Evolutionary conservation across 2,329 filamentous ascomycete species (phyloP), one percentile per base, ranked within the genome.

Genomic region (Periconia sp.): DNA sequence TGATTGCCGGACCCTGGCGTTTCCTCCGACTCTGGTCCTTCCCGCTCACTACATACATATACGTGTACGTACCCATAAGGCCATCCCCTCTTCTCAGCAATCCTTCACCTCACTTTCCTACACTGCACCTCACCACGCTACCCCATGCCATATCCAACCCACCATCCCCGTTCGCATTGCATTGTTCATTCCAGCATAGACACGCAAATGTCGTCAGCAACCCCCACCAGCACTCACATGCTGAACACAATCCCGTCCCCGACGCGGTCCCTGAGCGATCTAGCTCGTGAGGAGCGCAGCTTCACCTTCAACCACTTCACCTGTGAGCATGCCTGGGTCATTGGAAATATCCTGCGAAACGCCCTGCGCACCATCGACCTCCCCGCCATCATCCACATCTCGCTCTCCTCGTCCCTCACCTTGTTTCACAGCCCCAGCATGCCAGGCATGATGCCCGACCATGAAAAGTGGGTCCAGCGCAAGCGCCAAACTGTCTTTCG

Each of bases 401-500:
- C 81, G 31, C 79, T 86, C n/a, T 79, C 84, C 46, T 81, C 83
- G n/a, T 37, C 46, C 11, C 37, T 41, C 30, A 77, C 85, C 1
- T 74, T 93, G 18, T 93, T 91, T 78, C 89, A 92, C 69, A 78
- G 80, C 53, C 84, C 83, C 3, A 88, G 86, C 0, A 83, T 88
- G 41, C 76, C 83, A 0, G 89, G 90, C 7, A 84, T 85, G 5
- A 79, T 82, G 55, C 87, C 89, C 0, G 90, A 93, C 71, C 88
- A 90, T 65, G 86, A 89, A 69, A 74, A 75, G 27, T 90, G 87
- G 69, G 60, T 70, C 2, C 74, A 79, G 37, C 79, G 90, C 33
- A 93, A 94, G 79, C 78, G 86, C 14, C 85, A 84, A 54, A 88
- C 87, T 0, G 90, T 91, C 7, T 75, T 91, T 49, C 77, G 90